These are phyloP conservation scores for Sphaerosporella brunnea DNA, from an alignment of 495 filamentous ascomycete genomes.

Conservation along the genomic window DNA sequence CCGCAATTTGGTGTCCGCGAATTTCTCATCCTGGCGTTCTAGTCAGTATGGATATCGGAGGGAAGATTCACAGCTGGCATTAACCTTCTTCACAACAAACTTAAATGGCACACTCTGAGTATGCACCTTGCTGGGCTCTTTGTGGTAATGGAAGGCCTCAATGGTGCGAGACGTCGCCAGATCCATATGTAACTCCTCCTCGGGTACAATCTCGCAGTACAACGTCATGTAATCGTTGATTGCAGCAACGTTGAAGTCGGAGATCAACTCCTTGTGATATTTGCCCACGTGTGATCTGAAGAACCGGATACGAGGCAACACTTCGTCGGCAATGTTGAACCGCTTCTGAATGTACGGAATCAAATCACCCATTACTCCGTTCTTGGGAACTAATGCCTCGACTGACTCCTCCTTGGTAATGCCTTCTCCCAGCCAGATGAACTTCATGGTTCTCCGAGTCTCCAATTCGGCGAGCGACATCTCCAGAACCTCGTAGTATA, in stretches of 20 bases:
- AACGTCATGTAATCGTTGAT: conserved; percentile 75
- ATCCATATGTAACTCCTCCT: conserved; percentile 42
- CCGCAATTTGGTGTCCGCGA: conserved; percentile 78
- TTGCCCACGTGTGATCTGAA: conserved; percentile 66
- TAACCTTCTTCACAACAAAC: conserved; percentile 69
- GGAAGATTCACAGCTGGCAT: too few species aligned
- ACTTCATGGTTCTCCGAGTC: conserved; percentile 64
- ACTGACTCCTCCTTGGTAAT: conserved; percentile 71
- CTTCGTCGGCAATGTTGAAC: conserved; percentile 55
- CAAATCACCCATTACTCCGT: conserved; percentile 58
- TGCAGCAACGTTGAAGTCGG: conserved; percentile 45
- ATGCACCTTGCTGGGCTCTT: conserved; percentile 57
- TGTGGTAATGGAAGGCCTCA: conserved; percentile 77
- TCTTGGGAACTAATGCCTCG: conserved; percentile 71
- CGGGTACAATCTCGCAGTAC: conserved; percentile 60
- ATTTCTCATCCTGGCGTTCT: conserved; percentile 52
- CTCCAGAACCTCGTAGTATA: conserved; percentile 85
- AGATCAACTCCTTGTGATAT: conserved; percentile 52
- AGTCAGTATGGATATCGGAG: conserved; percentile 6
- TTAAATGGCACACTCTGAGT: conserved; percentile 65
- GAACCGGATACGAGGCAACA: conserved; percentile 47
- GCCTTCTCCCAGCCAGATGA: conserved; percentile 75
- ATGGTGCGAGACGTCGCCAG: conserved; percentile 46
- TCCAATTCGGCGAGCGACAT: conserved; percentile 86
- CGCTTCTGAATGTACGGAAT: conserved; percentile 59